Evolutionary conservation across 2,329 filamentous ascomycete genomes (phyloP).

Genomic region (Biscogniauxia mediterranea): DNA sequence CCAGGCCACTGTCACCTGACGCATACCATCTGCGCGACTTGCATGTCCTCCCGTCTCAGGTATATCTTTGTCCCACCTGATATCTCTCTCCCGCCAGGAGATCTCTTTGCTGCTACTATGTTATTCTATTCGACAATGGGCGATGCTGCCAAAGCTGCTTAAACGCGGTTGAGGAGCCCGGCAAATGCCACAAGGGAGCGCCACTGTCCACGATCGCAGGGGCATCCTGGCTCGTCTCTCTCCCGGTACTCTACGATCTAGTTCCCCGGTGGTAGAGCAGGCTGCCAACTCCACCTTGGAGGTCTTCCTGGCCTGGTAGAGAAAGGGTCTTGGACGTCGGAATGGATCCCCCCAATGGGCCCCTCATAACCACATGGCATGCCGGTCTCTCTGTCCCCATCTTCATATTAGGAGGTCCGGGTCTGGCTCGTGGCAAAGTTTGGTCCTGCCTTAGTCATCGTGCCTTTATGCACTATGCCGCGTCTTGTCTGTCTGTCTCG

Average conservation of each 20-base stretch:
- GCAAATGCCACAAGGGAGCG: not conserved
- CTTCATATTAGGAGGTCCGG: not conserved
- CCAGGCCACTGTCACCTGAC: constrained; percentile 22
- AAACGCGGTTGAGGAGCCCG: not conserved
- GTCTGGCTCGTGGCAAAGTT: not conserved
- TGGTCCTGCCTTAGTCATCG: not conserved
- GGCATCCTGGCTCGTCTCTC: not conserved
- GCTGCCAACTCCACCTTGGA: not conserved
- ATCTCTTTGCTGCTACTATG: not conserved
- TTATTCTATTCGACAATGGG: not conserved
- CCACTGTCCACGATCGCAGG: not conserved
- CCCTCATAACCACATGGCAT: not conserved
- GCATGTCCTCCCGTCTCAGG: constrained; percentile 15
- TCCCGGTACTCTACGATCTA: constrained; percentile 1
- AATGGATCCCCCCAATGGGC: not conserved
- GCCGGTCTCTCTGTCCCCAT: not conserved
- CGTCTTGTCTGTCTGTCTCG: no score
- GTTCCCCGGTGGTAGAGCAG: constrained; percentile 2
- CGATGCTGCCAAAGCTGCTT: not conserved
- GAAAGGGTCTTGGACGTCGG: not conserved
- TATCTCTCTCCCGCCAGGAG: constrained; percentile 6
- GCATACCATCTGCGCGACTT: constrained; percentile 21
- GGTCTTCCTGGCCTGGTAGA: not conserved
- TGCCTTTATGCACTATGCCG: no score
- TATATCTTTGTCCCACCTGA: constrained; percentile 2